phyloP scores from a whole-genome alignment of 768 basidiomycete species.

The Xerocomellus chrysenteron region DNA sequence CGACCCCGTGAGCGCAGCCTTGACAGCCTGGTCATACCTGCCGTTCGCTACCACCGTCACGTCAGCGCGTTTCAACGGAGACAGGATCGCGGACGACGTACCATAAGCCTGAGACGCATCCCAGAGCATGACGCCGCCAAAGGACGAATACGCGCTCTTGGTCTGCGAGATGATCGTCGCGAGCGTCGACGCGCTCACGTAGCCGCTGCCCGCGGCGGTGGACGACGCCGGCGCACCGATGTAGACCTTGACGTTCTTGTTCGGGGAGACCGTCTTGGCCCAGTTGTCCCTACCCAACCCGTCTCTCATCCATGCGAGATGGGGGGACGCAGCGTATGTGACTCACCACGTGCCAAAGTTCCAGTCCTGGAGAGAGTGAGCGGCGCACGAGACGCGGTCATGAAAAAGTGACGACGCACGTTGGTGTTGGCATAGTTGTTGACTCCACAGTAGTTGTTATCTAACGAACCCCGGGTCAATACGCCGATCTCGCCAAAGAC shows the following conservation, averaged over 20 bases:
- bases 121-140: conserved; percentile 46
- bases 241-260: conserved; percentile 47
- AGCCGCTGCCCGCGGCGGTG: conserved; percentile 42
- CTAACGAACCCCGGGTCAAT: conserved; percentile 21
- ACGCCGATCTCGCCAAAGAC: background rate
- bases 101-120: conserved; percentile 47
- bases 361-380: conserved; percentile 39
- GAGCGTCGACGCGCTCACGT: conserved; percentile 35
- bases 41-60: conserved; percentile 35
- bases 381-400: background rate
- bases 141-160: conserved; percentile 39
- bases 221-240: conserved; percentile 46
- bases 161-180: conserved; percentile 34
- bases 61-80: background rate
- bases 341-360: conserved; percentile 41
- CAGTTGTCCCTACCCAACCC: conserved; percentile 41
- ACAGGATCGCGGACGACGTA: conserved; percentile 8
- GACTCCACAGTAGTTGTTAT: conserved; percentile 47
- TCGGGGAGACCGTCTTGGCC: conserved; percentile 43
- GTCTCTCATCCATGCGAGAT: background rate
- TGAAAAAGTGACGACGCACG: conserved; percentile 18
- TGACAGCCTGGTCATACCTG: conserved; percentile 42
- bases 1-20: conserved; percentile 37
- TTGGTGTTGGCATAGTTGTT: conserved; percentile 43
- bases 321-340: background rate